phyloP scores from a whole-genome alignment of 1,139 yeast genomes.

The Petasospora rhodanensis region DNA sequence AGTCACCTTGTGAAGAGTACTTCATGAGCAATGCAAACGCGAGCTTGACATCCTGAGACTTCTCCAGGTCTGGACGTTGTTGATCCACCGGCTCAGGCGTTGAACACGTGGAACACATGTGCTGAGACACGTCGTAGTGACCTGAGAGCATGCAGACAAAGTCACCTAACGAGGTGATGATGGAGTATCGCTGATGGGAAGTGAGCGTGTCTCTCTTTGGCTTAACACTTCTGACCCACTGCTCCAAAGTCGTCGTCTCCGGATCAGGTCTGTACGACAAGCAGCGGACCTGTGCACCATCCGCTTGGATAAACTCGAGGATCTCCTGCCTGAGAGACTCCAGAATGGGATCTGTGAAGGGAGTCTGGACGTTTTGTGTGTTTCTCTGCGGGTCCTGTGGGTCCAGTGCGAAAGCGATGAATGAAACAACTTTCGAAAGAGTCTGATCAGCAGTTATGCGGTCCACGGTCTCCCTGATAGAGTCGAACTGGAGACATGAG shows the following conservation, averaged over 20 bases:
- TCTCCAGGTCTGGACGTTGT: slow-evolving; percentile 26
- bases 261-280: neutral
- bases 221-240: slow-evolving; percentile 9
- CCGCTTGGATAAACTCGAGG: neutral
- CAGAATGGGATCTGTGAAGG: slow-evolving; percentile 13
- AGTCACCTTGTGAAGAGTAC: slow-evolving; percentile 20
- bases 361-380: slow-evolving; percentile 2
- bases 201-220: neutral
- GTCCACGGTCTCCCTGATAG: slow-evolving; percentile 2
- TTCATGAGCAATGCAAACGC: slow-evolving; percentile 8
- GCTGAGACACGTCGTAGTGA: slow-evolving; percentile 30
- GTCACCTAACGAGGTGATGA: slow-evolving; percentile 34
- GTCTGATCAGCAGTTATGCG: slow-evolving; percentile 6
- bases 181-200: slow-evolving; percentile 4
- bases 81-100: slow-evolving; percentile 20
- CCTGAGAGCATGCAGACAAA: slow-evolving; percentile 38
- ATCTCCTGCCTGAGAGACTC: slow-evolving; percentile 13
- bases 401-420: slow-evolving; percentile 9
- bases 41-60: slow-evolving; percentile 6
- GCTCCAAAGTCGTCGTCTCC: slow-evolving; percentile 1
- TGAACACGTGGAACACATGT: slow-evolving; percentile 40
- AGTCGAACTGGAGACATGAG: slow-evolving; percentile 8
- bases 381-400: slow-evolving; percentile 2
- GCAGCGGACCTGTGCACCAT: neutral
- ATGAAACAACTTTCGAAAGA: slow-evolving; percentile 10